phyloP scores from a whole-genome alignment of 305 asterid genomes.

The Rubia occidens region DNA sequence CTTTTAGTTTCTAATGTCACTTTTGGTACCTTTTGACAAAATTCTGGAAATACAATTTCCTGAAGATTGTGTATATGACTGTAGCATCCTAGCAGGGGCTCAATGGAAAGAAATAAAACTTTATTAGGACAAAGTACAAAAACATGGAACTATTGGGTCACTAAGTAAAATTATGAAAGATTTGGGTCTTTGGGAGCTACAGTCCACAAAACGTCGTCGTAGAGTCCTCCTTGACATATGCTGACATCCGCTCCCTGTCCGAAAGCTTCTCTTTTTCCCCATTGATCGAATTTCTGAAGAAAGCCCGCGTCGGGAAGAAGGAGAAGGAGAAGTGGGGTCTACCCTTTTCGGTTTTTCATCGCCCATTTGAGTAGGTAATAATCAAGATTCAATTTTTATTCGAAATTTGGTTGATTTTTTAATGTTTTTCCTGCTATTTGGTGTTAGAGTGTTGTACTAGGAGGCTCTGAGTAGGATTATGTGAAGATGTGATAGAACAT shows the following conservation, averaged over 20 bases:
- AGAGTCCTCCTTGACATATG: background rate
- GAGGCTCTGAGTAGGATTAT: background rate
- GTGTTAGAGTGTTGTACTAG: background rate
- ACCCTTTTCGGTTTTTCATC: background rate
- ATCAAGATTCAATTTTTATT: background rate
- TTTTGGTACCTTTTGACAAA: too few relatives aligned
- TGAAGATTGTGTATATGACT: too few relatives aligned
- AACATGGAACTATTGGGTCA: background rate
- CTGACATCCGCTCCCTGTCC: background rate
- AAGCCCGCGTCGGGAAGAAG: background rate
- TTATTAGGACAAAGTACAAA: background rate
- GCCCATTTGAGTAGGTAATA: background rate
- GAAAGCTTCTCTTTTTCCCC: background rate
- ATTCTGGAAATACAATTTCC: too few relatives aligned
- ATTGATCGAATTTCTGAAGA: background rate
- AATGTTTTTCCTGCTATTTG: background rate
- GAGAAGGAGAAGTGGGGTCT: constrained; percentile 5
- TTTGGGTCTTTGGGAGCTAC: too few relatives aligned
- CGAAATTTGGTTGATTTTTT: background rate
- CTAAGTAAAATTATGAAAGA: background rate
- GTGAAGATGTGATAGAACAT: background rate
- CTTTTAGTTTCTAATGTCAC: too few relatives aligned
- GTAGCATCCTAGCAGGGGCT: background rate
- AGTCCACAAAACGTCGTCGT: constrained; percentile 2
- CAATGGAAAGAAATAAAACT: background rate